Conservation (phyloP, 164 flowering plant species). For the Nelumbo lutea region DNA sequence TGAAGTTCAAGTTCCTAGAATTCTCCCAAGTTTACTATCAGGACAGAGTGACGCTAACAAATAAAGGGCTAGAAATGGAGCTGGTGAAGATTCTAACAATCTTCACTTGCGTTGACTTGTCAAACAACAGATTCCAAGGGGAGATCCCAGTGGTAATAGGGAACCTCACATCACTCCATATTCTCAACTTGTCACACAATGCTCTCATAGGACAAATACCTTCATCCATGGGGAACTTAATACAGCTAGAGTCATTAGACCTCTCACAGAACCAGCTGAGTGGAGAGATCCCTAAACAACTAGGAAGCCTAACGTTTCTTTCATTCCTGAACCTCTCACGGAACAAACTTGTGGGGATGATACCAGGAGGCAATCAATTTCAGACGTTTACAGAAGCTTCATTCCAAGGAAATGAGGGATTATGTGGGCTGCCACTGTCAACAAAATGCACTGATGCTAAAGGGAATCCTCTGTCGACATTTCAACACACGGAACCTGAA, state of each 20-base stretch:
- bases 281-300: constrained; percentile 35
- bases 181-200: constrained; percentile 49
- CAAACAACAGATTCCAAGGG: constrained; percentile 39
- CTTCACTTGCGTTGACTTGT: constrained; percentile 42
- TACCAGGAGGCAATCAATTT: constrained; percentile 30
- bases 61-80: constrained; percentile 37
- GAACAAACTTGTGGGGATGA: constrained; percentile 37
- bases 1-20: constrained; percentile 3
- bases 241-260: constrained; percentile 36
- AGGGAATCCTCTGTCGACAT: not conserved
- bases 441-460: constrained; percentile 2
- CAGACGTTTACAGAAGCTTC: constrained; percentile 28
- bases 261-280: constrained; percentile 33
- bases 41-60: constrained; percentile 32
- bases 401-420: constrained; percentile 29
- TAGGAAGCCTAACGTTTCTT: constrained; percentile 33
- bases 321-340: constrained; percentile 34
- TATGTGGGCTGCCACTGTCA: constrained; percentile 40
- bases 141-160: constrained; percentile 35
- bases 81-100: constrained; percentile 31
- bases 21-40: constrained; percentile 20
- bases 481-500: not conserved
- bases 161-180: constrained; percentile 25
- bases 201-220: constrained; percentile 38
- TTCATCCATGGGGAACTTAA: constrained; percentile 30